phyloP scores from a whole-genome alignment of 1,139 yeast species.

The Pichia norvegensis region DNA sequence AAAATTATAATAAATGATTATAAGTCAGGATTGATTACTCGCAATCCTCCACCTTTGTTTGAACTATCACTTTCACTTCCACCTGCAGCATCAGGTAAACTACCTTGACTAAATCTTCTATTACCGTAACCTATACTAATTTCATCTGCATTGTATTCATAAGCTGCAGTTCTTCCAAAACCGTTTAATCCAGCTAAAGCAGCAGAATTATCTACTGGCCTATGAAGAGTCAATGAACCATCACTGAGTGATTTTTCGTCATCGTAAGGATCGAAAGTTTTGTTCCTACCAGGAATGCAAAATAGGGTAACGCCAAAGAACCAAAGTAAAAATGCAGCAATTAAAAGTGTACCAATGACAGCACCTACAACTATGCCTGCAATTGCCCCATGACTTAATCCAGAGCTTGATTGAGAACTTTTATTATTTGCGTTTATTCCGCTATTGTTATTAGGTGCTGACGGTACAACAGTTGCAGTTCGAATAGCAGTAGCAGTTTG shows the following conservation, averaged over 20 bases:
- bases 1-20: neutral
- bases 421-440: conserved; percentile 1
- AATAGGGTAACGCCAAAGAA: conserved; percentile 26
- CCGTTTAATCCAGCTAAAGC: conserved; percentile 8
- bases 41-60: conserved; percentile 19
- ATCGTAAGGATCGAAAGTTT: conserved; percentile 28
- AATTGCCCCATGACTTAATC: conserved; percentile 46
- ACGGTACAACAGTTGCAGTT: conserved; percentile 14
- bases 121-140: conserved; percentile 25
- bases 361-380: conserved; percentile 69
- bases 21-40: conserved; percentile 34
- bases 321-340: conserved; percentile 35
- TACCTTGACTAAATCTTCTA: conserved; percentile 58
- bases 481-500: conserved; percentile 11
- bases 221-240: conserved; percentile 8
- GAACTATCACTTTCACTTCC: conserved; percentile 19
- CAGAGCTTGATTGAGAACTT: conserved; percentile 1
- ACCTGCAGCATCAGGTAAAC: conserved; percentile 51
- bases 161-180: conserved; percentile 12
- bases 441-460: conserved; percentile 4
- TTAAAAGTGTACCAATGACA: conserved; percentile 40
- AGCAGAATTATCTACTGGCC: neutral
- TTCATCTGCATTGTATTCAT: conserved; percentile 21
- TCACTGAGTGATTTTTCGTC: conserved; percentile 15
- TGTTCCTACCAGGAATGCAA: conserved; percentile 32